These are phyloP conservation scores for Pseudognaphalium luteoalbum DNA, from an alignment of 129 eudicot genomes.

Conservation along the genomic window DNA sequence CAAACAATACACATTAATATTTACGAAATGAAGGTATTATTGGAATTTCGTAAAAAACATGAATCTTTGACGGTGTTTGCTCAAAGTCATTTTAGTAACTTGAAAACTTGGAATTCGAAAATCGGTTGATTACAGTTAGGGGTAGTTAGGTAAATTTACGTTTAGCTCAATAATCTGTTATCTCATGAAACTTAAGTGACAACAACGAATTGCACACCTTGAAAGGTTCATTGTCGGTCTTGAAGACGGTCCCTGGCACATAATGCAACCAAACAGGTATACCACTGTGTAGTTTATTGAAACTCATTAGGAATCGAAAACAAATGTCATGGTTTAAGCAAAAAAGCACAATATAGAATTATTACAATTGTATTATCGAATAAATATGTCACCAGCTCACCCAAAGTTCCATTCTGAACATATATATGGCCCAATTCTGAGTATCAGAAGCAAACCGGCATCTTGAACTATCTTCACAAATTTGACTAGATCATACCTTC, in stretches of 20 bases:
- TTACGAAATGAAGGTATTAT: neutral
- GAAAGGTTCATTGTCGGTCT: slow-evolving; percentile 91
- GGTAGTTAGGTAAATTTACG: neutral
- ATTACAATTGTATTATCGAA: neutral
- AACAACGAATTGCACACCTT: slow-evolving; percentile 52
- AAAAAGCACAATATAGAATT: neutral
- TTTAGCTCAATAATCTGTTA: neutral
- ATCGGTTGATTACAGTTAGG: neutral
- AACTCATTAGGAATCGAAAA: slow-evolving; percentile 28
- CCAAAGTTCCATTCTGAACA: slow-evolving; percentile 99
- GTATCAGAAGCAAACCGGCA: slow-evolving; percentile 85
- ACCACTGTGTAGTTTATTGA: slow-evolving; percentile 51
- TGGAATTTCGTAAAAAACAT: neutral
- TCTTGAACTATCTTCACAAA: slow-evolving; percentile 91
- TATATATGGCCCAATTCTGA: slow-evolving; percentile 92
- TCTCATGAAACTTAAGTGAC: neutral
- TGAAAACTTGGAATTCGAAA: neutral
- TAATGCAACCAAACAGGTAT: slow-evolving; percentile 98
- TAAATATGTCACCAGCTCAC: slow-evolving; percentile 38
- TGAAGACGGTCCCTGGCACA: slow-evolving; percentile 82
- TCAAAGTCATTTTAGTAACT: neutral
- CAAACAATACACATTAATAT: slow-evolving; percentile 1
- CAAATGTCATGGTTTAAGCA: slow-evolving; percentile 2
- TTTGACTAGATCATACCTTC: slow-evolving; percentile 82
- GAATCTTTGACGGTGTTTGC: neutral